These are phyloP conservation scores for Candida sp. DNA, from an alignment of 1,139 yeast species.

Conservation along the genomic window DNA sequence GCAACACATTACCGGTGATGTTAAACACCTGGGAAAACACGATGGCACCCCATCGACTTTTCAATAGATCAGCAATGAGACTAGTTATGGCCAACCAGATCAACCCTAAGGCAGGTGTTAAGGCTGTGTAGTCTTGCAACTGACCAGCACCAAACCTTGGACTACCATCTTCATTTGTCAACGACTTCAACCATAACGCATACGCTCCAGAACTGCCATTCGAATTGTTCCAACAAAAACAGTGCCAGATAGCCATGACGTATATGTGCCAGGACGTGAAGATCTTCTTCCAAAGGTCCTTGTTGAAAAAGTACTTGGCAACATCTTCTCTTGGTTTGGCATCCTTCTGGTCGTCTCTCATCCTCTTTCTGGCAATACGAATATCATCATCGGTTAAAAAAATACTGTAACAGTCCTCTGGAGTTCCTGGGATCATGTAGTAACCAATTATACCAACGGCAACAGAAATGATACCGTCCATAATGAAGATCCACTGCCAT, in stretches of 20 bases:
- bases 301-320: slow-evolving; percentile 32
- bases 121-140: slow-evolving; percentile 45
- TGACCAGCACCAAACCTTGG: slow-evolving; percentile 32
- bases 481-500: slow-evolving; percentile 78
- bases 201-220: slow-evolving; percentile 54
- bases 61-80: slow-evolving; percentile 50
- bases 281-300: slow-evolving; percentile 51
- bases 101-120: slow-evolving; percentile 49
- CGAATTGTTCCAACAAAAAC: slow-evolving; percentile 67
- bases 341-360: slow-evolving; percentile 46
- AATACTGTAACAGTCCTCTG: slow-evolving; percentile 58
- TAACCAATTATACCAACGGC: slow-evolving; percentile 68
- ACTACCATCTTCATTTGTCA: slow-evolving; percentile 27
- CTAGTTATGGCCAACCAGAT: slow-evolving; percentile 47
- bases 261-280: slow-evolving; percentile 60
- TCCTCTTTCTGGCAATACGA: slow-evolving; percentile 60
- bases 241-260: slow-evolving; percentile 53
- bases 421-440: slow-evolving; percentile 72
- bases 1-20: slow-evolving; percentile 39
- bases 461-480: slow-evolving; percentile 66
- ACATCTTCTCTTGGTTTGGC: slow-evolving; percentile 31
- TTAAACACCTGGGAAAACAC: slow-evolving; percentile 54
- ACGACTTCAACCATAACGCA: slow-evolving; percentile 48
- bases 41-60: slow-evolving; percentile 61
- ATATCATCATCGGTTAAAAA: slow-evolving; percentile 69